These are phyloP conservation scores for Cryomyces minteri DNA, from an alignment of 495 filamentous ascomycete genomes.

Conservation along the genomic window DNA sequence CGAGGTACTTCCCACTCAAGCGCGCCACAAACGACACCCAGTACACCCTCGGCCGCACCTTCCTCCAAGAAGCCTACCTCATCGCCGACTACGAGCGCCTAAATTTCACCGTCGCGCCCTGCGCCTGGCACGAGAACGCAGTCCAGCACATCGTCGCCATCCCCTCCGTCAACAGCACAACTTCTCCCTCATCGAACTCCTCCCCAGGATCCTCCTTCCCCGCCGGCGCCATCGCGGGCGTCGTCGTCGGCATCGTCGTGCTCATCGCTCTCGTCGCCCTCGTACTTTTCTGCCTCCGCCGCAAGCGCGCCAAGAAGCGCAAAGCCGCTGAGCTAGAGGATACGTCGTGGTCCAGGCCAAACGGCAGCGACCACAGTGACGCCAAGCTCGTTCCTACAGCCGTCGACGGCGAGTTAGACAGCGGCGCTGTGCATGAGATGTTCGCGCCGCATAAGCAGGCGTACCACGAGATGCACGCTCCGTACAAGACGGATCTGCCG, in stretches of 20 bases:
- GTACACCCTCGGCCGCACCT: neutral
- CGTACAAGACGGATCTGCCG: too few relatives aligned
- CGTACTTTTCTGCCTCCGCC: constrained; percentile 2
- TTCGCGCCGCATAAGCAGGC: too few relatives aligned
- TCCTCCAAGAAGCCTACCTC: constrained; percentile 6
- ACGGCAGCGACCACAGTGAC: too few relatives aligned
- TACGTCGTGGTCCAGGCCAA: neutral
- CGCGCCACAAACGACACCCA: constrained; percentile 4
- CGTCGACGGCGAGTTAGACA: too few relatives aligned
- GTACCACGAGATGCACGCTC: too few relatives aligned
- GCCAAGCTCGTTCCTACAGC: too few relatives aligned
- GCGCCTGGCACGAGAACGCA: constrained; percentile 2
- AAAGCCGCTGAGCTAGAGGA: constrained; percentile 7
- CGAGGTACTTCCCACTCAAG: constrained; percentile 3
- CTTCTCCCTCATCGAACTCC: neutral
- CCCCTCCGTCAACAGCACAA: neutral
- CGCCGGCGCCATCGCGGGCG: constrained; percentile 6
- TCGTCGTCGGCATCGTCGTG: constrained; percentile 15
- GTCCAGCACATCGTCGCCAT: constrained; percentile 3
- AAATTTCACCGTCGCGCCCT: constrained; percentile 5
- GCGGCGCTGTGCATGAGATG: too few relatives aligned
- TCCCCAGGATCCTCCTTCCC: neutral
- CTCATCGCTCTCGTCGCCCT: constrained; percentile 12
- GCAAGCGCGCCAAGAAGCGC: neutral
- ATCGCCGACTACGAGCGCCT: constrained; percentile 5